Conservation (phyloP, 768 basidiomycete species). For the Russula compacta region DNA sequence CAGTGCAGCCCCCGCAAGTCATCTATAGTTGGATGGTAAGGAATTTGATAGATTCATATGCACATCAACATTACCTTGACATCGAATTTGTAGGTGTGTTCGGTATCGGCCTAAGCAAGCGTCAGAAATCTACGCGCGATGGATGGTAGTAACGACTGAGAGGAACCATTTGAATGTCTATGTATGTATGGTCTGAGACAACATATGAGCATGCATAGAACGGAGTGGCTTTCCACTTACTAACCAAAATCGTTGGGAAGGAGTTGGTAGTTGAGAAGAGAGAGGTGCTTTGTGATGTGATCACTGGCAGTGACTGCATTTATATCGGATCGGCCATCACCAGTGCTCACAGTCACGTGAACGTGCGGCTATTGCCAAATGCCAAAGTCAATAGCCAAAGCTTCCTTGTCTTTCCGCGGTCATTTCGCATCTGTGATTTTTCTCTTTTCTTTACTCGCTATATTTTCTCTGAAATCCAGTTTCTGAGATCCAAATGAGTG, state of each 20-base stretch:
- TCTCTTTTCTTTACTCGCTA: background rate
- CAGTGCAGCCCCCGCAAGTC: conserved; percentile 82
- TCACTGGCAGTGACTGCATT: background rate
- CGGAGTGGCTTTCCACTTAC: background rate
- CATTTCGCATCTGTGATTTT: background rate
- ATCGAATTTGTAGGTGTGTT: conserved; percentile 63
- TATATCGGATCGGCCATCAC: background rate
- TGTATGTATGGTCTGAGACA: background rate
- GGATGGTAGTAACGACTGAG: background rate
- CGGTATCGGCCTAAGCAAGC: conserved; percentile 14
- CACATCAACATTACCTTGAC: conserved; percentile 51
- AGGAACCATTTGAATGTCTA: conserved; percentile 4
- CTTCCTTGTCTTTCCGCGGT: background rate
- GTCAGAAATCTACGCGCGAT: background rate
- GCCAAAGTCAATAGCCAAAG: background rate
- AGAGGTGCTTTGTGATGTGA: background rate
- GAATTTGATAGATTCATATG: background rate
- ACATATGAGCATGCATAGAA: background rate
- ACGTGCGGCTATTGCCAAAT: background rate
- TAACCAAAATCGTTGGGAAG: background rate
- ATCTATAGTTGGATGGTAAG: conserved; percentile 41
- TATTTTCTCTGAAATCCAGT: background rate
- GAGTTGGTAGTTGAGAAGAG: conserved; percentile 3
- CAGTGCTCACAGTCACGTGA: background rate
- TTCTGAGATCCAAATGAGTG: conserved; percentile 6